A percentile compares a stretch with the other conserved stretches of the same genome.
Conservation (phyloP, 768 basidiomycete species). For the Trametes sanguinea region DNA sequence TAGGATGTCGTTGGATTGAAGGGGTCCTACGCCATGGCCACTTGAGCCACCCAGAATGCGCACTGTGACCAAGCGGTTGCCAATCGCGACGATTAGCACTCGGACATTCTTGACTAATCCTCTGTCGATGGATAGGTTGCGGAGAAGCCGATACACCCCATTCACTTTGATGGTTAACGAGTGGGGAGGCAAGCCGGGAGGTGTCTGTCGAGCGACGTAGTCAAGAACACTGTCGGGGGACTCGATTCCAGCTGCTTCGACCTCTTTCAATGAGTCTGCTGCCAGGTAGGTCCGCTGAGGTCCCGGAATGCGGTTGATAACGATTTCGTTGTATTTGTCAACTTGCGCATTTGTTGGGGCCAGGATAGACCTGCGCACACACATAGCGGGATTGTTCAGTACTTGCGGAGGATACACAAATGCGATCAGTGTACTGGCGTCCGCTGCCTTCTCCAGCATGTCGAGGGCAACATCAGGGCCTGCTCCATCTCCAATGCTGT, state of each 20-base stretch:
- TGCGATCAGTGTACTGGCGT: constrained; percentile 24
- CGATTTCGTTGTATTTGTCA: constrained; percentile 36
- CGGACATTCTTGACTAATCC: constrained; percentile 45
- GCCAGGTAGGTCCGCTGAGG: constrained; percentile 27
- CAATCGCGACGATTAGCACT: constrained; percentile 35
- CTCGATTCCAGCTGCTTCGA: constrained; percentile 17
- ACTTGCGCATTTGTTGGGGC: constrained; percentile 41
- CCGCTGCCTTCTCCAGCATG: constrained; percentile 21
- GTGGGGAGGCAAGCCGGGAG: constrained; percentile 30
- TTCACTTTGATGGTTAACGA: constrained; percentile 34
- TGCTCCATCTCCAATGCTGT: constrained; percentile 40
- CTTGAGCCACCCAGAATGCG: constrained; percentile 24
- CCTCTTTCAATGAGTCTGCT: constrained; percentile 19
- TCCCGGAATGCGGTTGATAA: constrained; percentile 33
- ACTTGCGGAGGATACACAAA: constrained; percentile 32
- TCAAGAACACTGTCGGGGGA: constrained; percentile 29
- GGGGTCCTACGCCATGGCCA: constrained; percentile 13
- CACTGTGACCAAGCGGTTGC: constrained; percentile 27
- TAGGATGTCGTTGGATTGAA: constrained; percentile 29
- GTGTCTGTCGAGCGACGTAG: constrained; percentile 21
- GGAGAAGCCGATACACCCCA: constrained; percentile 36
- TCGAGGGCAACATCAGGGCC: constrained; percentile 29
- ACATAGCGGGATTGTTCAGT: constrained; percentile 27
- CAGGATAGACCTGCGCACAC: constrained; percentile 37
- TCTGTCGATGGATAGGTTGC: constrained; percentile 39